Base-by-base conservation (phyloP, 1,284 basidiomycete species). In the Earliella scabrosa region DNA sequence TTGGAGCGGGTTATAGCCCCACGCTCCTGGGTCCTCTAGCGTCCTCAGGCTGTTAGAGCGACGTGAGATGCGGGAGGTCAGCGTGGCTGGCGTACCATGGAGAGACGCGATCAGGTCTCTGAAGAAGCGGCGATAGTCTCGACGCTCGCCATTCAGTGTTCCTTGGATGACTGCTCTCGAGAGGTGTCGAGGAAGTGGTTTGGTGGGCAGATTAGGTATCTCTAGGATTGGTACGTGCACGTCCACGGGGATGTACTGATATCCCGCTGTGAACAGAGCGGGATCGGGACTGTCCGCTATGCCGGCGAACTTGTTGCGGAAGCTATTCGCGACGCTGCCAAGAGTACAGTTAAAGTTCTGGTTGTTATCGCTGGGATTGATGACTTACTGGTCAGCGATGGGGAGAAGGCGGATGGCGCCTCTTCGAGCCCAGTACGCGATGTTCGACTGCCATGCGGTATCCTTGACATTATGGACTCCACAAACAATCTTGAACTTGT, bases 401-500 rank as follows among this genome's bases (percentile, higher is more conserved):
- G 75, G 63, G 6, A 75, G 59, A 23, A 75, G 58, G 6, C 73
- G 71, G 18, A 76, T 68, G 21, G 73, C 72, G 32, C 65, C 60
- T 39, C 73, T 63, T n/a, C 70, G 63, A n/a, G 73, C 61, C 73
- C 74, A 76, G 29, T 69, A 66, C 16, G 70, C 50, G 16, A 75
- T 74, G 13, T 60, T 47, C 0, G 41, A 47, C 40, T 76, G 74
- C 73, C 73, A 76, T 2, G 26, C 35, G 8, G 45, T 52, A 40
- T 75, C 73, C 39, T 58, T 52, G 8, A 68, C 59, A 53, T 76
- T 69, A 43, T 77, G 75, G 1, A 75, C 73, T 8, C 73, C 69
- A 59, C 74, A 76, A 16, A 73, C 69, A n/a, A 76, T 58, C 52
- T 71, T 65, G 59, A 77, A 77, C 52, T 75, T 77, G 53, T 71